Conservation (phyloP, 148 eudicot genomes). For the Spergularia marina region DNA sequence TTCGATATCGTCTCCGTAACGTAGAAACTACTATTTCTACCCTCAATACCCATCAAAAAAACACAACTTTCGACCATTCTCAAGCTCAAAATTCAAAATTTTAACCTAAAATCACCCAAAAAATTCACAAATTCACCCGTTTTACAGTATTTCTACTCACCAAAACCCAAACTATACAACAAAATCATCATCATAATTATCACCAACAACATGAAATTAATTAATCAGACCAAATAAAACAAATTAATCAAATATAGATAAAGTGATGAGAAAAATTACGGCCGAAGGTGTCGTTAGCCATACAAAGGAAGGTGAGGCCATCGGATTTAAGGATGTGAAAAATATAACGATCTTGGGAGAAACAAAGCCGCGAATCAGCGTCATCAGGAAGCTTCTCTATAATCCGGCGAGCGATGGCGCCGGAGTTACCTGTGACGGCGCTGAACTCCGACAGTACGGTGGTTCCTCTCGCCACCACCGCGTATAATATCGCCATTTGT, state of each 20-base stretch:
- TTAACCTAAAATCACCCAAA: not conserved
- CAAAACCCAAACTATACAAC: not conserved
- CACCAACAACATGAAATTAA: no score
- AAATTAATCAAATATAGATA: not conserved
- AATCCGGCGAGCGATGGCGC: slow-evolving; percentile 82
- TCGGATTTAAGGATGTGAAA: slow-evolving; percentile 83
- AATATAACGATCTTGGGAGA: slow-evolving; percentile 89
- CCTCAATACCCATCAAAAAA: not conserved
- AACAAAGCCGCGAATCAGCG: slow-evolving; percentile 73
- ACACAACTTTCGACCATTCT: not conserved
- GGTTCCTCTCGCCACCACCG: slow-evolving; percentile 83
- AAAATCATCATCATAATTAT: not conserved
- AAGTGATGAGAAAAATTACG: slow-evolving; percentile 32
- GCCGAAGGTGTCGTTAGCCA: slow-evolving; percentile 97
- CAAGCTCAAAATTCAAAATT: not conserved
- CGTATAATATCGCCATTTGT: slow-evolving; percentile 81
- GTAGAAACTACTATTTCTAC: not conserved
- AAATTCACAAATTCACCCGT: not conserved
- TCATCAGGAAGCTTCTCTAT: slow-evolving; percentile 72
- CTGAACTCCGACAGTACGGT: slow-evolving; percentile 91
- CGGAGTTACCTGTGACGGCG: slow-evolving; percentile 85
- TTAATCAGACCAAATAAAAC: not conserved
- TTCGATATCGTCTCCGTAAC: not conserved
- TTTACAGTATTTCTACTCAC: not conserved
- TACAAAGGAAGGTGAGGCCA: slow-evolving; percentile 73